Base-by-base conservation (phyloP, 805 yeast genomes). In the Candida namnaoensis region DNA sequence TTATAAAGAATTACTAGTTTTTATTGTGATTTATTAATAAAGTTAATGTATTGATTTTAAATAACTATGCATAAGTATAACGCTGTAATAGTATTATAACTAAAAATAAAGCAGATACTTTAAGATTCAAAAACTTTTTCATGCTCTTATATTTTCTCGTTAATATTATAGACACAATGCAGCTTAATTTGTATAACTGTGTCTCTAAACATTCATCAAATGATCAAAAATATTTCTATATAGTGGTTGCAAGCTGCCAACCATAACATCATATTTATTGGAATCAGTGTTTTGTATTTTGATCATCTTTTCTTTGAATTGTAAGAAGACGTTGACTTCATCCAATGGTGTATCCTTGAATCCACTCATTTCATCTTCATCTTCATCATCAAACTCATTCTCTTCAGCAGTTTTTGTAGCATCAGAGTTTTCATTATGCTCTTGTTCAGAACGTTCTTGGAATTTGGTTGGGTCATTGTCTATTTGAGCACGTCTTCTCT, bases 261-360 rank as follows among this genome's bases (percentile, higher is more conserved):
- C 33, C 33, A 30, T 11, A 11, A 6, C n/a, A 5, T 30, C 33
- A 30, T 30, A 30, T 6, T 11, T 30, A 11, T 9, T 6, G 6
- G 33, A 6, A 30, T 30, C 11, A 8, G 33, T 8, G 13, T 12
- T 64, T 52, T 77, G 78, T 24, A 84, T 51, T 3, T 60, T 56
- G 2, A 64, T 50, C 32, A 87, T 65, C 40, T 72, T 71, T n/a
- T 70, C 68, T 42, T 76, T 74, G 59, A 88, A 78, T 5, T 76
- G 78, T 37, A 69, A 65, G 64, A 79, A 86, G 5, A 81, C 79
- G 56, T 88, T 84, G 37, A 88, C 61, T 36, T 72, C 67, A 58
- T 90, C 97, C 44, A 91, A 68, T 7, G 93, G 86, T 1, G 95
- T 82, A 48, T 79, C 83, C 43, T 81, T 78, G 58, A 83, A 72